Evolutionary conservation across 306 rosid species (phyloP).

Genomic region (Echinosophora koreensis): DNA sequence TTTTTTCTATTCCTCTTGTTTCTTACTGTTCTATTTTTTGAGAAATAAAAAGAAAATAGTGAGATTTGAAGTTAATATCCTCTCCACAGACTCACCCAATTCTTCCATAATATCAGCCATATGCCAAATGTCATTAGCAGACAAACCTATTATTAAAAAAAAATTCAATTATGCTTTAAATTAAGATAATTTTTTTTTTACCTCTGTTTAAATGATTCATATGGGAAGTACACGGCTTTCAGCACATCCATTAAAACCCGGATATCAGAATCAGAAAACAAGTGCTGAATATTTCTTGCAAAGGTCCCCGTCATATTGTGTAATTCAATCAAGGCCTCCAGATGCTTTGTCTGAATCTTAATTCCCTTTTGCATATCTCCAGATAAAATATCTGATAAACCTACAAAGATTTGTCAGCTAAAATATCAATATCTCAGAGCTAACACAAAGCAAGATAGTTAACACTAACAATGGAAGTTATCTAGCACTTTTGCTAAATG

Average conservation of each 20-base stretch:
- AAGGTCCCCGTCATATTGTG: constrained; percentile 93
- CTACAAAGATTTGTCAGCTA: constrained; percentile 56
- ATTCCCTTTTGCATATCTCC: constrained; percentile 98
- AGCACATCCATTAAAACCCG: constrained; percentile 77
- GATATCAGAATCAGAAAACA: constrained; percentile 85
- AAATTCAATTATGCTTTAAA: neutral
- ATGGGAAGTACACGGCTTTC: constrained; percentile 87
- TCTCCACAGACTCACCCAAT: constrained; percentile 10
- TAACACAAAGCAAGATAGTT: constrained; percentile 26
- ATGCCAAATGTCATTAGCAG: constrained; percentile 9
- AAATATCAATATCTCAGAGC: constrained; percentile 35
- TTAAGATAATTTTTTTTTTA: constrained; percentile 47
- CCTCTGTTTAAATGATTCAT: constrained; percentile 93
- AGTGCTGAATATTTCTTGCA: constrained; percentile 94
- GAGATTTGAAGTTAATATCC: constrained; percentile 36
- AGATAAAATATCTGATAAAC: constrained; percentile 85
- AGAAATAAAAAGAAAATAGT: constrained; percentile 12
- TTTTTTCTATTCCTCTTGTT: constrained; percentile 3
- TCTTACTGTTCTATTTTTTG: constrained; percentile 12
- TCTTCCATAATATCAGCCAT: constrained; percentile 10
- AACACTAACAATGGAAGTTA: constrained; percentile 28
- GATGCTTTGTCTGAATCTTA: constrained; percentile 90
- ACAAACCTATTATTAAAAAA: constrained; percentile 7
- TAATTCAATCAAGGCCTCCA: constrained; percentile 88
- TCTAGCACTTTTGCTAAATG: neutral